phyloP scores from a whole-genome alignment of 805 yeast species.

The Zygoascus flipseniorum region DNA sequence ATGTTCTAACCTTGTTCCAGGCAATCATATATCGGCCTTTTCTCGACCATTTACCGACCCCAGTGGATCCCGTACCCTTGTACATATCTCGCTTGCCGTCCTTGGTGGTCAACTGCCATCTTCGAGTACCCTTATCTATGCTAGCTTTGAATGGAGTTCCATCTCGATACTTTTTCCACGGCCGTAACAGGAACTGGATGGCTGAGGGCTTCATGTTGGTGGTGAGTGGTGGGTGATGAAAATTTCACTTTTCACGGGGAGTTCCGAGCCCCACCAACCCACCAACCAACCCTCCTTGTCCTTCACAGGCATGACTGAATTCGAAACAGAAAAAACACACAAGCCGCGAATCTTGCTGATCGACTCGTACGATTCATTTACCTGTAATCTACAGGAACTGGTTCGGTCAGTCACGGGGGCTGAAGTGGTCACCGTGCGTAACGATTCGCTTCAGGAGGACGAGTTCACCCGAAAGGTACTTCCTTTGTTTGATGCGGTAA shows the following conservation, averaged over 20 bases:
- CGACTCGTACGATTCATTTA: slow-evolving; percentile 94
- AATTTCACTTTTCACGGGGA: not conserved
- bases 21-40: slow-evolving; percentile 69
- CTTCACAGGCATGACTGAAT: not conserved
- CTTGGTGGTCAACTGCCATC: slow-evolving; percentile 75
- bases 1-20: slow-evolving; percentile 84
- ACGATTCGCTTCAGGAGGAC: slow-evolving; percentile 41
- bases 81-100: slow-evolving; percentile 91
- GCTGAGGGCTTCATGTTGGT: slow-evolving; percentile 28
- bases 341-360: slow-evolving; percentile 45
- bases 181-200: slow-evolving; percentile 52
- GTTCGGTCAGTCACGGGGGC: slow-evolving; percentile 44
- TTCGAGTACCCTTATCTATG: slow-evolving; percentile 70
- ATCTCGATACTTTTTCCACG: slow-evolving; percentile 81
- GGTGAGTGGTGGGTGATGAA: not conserved
- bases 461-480: slow-evolving; percentile 35
- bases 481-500: slow-evolving; percentile 57
- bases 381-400: slow-evolving; percentile 66
- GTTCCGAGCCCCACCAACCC: not conserved
- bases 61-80: slow-evolving; percentile 94
- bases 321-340: not conserved
- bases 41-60: slow-evolving; percentile 73
- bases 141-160: slow-evolving; percentile 79
- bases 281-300: not conserved
- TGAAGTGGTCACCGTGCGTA: slow-evolving; percentile 50